These are phyloP conservation scores for Fraxinus velutina DNA, from an alignment of 305 asterid species.

Conservation along the genomic window DNA sequence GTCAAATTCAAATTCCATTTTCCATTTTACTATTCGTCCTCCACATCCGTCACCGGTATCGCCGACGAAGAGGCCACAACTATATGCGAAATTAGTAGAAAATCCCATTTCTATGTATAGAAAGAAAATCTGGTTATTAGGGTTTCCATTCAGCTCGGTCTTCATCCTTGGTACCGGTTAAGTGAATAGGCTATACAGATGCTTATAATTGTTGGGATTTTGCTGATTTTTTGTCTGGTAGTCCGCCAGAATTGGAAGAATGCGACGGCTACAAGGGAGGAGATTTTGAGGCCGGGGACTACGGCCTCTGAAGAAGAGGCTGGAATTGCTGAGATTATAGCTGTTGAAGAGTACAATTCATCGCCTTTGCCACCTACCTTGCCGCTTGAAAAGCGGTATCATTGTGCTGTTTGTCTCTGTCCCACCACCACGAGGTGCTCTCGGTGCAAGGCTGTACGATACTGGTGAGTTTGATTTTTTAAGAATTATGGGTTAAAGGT, in stretches of 20 bases:
- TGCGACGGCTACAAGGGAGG: constrained; percentile 41
- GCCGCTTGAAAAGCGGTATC: constrained; percentile 26
- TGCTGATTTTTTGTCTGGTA: constrained; percentile 32
- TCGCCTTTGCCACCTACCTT: constrained; percentile 7
- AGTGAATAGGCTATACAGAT: constrained; percentile 22
- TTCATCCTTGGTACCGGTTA: constrained; percentile 40
- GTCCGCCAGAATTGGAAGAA: constrained; percentile 43
- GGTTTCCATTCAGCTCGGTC: constrained; percentile 35
- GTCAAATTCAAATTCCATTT: constrained; percentile 23
- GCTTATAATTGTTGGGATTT: constrained; percentile 34
- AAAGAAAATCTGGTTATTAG: constrained; percentile 34
- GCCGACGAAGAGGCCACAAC: constrained; percentile 17
- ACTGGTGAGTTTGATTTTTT: constrained; percentile 37
- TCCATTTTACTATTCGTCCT: constrained; percentile 16
- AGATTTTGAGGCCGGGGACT: constrained; percentile 42
- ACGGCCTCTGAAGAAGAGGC: constrained; percentile 33
- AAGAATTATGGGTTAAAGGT: background rate
- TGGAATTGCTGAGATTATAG: constrained; percentile 32
- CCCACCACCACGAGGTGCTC: constrained; percentile 45
- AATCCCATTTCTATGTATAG: constrained; percentile 37
- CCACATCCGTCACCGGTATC: constrained; percentile 20
- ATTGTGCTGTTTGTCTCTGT: constrained; percentile 41
- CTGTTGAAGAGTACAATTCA: constrained; percentile 19
- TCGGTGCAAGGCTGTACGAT: constrained; percentile 45
- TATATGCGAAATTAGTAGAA: constrained; percentile 1